Evolutionary conservation across 176 grass and related monocot species (phyloP), one percentile per base, ranked within the genome.

Genomic region (bread wheat (Triticum aestivum)): DNA sequence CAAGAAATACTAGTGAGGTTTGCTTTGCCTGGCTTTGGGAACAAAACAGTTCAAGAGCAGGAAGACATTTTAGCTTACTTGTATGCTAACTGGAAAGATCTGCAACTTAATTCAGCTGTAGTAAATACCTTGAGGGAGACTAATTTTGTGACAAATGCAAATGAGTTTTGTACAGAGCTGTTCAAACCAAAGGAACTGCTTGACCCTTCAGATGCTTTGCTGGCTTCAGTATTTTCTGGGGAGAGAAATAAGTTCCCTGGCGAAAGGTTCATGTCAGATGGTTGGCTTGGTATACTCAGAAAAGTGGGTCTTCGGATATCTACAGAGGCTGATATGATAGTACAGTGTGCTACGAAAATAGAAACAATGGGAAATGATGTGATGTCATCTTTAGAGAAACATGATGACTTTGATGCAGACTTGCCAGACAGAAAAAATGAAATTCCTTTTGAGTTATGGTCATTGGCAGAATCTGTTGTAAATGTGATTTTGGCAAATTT

Each of bases 211-310:
- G 96, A 98, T 87, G 80, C 90, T 61, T 84, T 98, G 71, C 75
- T 98, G 59, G 84, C 93, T 68, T 98, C 91, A 73, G 92, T 98
- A 61, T 98, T 98, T 82, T 84, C 79, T 86, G 93, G 91, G 80
- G 93, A 94, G 84, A 85, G 69, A 87, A 83, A 89, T 81, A 91
- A 87, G 49, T 98, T 98, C 81, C 96, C 93, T 86, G 91, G 86
- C 38, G 90, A 95, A 74, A 93, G 88, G 85, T 98, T 92, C 67
- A 81, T 89, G 78, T 89, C 89, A 79, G 90, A 95, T 88, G 86
- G 91, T 87, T 98, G 93, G 93, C 89, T 98, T 87, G 86, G 52
- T 47, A 98, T 95, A 83, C 89, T 98, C 65, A 94, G 94, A 91
- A 98, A 92, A 91, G 77, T 82, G 51, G 93, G 96, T 21, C 89